Percentiles rank a stretch among this genome's conserved stretches.
These are phyloP conservation scores for Avena insularis DNA, from an alignment of 176 grass and related monocot genomes.

Conservation along the genomic window DNA sequence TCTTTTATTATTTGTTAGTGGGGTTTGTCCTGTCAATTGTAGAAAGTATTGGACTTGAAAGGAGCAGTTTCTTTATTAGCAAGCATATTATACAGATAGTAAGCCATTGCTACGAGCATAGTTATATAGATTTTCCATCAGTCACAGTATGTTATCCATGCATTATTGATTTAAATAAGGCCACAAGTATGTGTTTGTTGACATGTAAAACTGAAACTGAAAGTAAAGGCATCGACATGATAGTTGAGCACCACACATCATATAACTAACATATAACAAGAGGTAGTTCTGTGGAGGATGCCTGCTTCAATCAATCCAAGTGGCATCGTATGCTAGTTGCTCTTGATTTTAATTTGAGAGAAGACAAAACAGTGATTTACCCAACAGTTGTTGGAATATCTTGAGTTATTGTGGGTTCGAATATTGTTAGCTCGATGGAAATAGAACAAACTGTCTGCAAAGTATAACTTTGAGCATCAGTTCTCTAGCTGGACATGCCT, in stretches of 20 bases:
- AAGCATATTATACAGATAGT: not conserved
- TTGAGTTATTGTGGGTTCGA: not conserved
- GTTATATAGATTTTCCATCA: not conserved
- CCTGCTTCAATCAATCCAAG: not conserved
- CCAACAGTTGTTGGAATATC: not conserved
- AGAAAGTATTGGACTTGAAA: not conserved
- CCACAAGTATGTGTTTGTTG: not conserved
- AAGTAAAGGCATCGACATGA: constrained; percentile 4
- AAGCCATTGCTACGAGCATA: not conserved
- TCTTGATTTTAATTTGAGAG: constrained; percentile 1
- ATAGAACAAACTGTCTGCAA: not conserved
- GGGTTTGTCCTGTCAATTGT: not conserved
- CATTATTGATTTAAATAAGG: not conserved
- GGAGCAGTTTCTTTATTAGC: not conserved
- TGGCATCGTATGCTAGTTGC: not conserved
- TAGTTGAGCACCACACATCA: constrained; percentile 12
- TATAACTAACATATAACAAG: constrained; percentile 20
- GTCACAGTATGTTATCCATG: not conserved
- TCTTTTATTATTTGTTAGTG: not conserved
- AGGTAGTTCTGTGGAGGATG: not conserved
- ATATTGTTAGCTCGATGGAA: constrained; percentile 10
- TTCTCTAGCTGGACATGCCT: not conserved
- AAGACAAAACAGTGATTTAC: not conserved
- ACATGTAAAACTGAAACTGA: not conserved
- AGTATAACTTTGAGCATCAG: not conserved